A percentile compares a stretch with the other conserved stretches of the same genome.
Conservation (phyloP, 306 rosid genomes). For the Prunus davidiana region DNA sequence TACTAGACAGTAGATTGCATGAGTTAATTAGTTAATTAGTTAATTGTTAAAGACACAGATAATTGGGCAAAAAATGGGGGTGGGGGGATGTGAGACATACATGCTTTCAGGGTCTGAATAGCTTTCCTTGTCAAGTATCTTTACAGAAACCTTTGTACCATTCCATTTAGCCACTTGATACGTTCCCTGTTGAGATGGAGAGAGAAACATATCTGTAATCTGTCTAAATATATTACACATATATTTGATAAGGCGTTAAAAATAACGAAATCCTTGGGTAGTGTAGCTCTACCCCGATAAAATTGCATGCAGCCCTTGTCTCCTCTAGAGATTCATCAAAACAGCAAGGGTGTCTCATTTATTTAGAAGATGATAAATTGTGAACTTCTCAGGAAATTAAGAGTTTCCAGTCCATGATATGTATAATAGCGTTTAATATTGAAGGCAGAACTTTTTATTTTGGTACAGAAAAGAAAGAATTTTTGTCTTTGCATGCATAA, state of each 20-base stretch:
- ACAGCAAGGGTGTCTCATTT: too few relatives aligned
- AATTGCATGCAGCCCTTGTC: neutral
- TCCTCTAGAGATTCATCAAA: neutral
- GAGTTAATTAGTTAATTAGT: neutral
- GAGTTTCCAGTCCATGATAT: neutral
- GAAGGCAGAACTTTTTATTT: neutral
- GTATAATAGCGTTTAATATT: neutral
- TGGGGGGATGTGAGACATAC: slow-evolving; percentile 37
- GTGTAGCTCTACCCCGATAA: neutral
- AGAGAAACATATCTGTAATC: slow-evolving; percentile 19
- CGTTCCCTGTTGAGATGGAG: slow-evolving; percentile 53
- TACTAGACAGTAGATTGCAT: too few relatives aligned
- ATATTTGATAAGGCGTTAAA: neutral
- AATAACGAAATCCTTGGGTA: slow-evolving; percentile 5
- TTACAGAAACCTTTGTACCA: slow-evolving; percentile 94
- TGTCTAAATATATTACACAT: neutral
- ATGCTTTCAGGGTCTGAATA: slow-evolving; percentile 80
- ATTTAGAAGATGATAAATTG: too few relatives aligned
- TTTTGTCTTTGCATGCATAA: too few relatives aligned
- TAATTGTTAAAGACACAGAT: neutral
- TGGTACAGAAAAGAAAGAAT: neutral
- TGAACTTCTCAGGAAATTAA: too few relatives aligned
- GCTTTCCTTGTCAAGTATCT: slow-evolving; percentile 89
- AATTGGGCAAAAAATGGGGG: neutral
- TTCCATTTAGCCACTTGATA: slow-evolving; percentile 99